Evolutionary conservation across 148 eudicot genomes (phyloP).

Genomic region (Fallopia convolvulus): DNA sequence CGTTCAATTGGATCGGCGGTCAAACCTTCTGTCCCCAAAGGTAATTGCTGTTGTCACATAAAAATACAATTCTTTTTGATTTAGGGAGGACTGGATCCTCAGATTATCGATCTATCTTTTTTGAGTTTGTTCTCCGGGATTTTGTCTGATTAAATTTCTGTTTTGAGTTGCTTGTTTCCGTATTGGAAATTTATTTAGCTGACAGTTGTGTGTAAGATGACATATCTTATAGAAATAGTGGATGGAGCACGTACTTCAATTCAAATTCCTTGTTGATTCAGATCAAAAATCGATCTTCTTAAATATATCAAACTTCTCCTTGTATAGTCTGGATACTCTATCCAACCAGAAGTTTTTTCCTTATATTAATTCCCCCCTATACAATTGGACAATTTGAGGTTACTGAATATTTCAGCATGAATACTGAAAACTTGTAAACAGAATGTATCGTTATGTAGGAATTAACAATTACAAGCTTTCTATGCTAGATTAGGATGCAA

Average conservation of each 20-base stretch:
- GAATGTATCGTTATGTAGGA: neutral
- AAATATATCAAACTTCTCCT: neutral
- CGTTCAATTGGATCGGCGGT: too few relatives aligned
- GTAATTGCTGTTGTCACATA: neutral
- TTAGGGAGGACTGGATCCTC: neutral
- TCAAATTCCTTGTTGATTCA: neutral
- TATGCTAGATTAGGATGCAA: neutral
- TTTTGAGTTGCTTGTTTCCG: neutral
- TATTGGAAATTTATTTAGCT: neutral
- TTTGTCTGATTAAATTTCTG: neutral
- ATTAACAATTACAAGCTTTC: neutral
- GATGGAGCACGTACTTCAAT: neutral
- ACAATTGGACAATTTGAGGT: neutral
- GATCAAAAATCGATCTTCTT: neutral
- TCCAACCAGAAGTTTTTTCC: neutral
- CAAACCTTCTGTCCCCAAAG: too few relatives aligned
- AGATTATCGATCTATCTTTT: neutral
- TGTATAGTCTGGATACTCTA: neutral
- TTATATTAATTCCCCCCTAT: neutral
- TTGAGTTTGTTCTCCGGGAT: neutral
- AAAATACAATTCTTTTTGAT: neutral
- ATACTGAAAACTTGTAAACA: neutral
- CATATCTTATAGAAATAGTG: neutral
- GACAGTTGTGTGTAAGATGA: neutral
- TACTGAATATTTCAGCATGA: neutral